Evolutionary conservation across 805 yeast species (phyloP), one percentile per base, ranked within the genome.

Genomic region (Wickerhamomyces rabaulensis): DNA sequence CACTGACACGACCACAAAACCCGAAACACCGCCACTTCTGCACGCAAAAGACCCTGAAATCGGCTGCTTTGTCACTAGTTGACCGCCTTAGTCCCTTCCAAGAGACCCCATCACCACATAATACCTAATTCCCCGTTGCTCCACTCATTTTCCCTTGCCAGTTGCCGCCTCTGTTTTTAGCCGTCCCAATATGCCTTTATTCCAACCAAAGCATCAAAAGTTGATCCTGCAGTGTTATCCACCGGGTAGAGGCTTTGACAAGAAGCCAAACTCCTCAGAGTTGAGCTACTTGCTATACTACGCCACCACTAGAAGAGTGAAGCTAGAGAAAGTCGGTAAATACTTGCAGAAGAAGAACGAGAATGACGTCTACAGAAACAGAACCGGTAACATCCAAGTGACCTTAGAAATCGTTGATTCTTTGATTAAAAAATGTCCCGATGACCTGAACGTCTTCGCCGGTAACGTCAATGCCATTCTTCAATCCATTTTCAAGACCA

Each of bases 171-270:
- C 17, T 19, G 39, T 19, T 35, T 19, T 5, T 13, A 31, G 6
- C 35, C 15, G 15, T 12, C 17, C 12, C n/a, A 46, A 15, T 19
- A 52, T 55, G 60, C 56, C 66, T 9, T 55, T 78, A 27, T 79
- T 80, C 57, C 72, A 74, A 40, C 87, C 96, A 2, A 91, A 92
- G 63, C 98, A 91, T 65, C 97, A 91, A 66, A 82, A 87, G 60
- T 74, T 91, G 58, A 87, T 94, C 35, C 76, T 85, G 43, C 96
- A 88, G 64, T 94, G 98, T 70, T 92, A 92, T 64, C 98, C 96
- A 6, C 78, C 94, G 2, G 97, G 97, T 2, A 76, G 89, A 50
- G 84, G 82, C 8, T 76, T 77, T 6, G 98, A 91, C 60, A 91
- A 91, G 68, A 84, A 85, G 57, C 96, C 99, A 15, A 91, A 92